Evolutionary conservation across 2,329 filamentous ascomycete genomes (phyloP).

Genomic region (Venturia nashicola): DNA sequence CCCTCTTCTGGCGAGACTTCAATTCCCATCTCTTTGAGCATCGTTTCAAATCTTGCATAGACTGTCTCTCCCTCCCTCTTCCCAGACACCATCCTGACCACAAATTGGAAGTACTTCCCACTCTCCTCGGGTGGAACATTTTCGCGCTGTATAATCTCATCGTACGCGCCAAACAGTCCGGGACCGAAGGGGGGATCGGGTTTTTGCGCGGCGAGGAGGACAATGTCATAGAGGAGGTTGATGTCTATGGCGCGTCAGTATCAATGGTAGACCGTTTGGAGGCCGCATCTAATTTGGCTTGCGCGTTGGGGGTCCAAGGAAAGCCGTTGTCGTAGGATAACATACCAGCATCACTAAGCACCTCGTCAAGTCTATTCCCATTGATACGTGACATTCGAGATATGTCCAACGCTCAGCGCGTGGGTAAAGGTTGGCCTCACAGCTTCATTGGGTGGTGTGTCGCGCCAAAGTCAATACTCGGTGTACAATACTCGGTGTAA

Average conservation of each 20-base stretch:
- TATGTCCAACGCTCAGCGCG: constrained; percentile 7
- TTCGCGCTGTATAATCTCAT: constrained; percentile 58
- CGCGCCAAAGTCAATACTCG: neutral
- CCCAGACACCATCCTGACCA: constrained; percentile 62
- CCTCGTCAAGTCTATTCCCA: neutral
- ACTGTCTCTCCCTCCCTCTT: constrained; percentile 42
- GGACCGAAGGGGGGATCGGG: constrained; percentile 59
- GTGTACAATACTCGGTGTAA: neutral
- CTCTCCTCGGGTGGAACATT: constrained; percentile 62
- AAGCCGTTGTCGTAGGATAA: neutral
- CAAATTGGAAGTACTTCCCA: constrained; percentile 61
- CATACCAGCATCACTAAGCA: constrained; percentile 6
- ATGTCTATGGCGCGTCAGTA: constrained; percentile 48
- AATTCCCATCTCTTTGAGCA: constrained; percentile 59
- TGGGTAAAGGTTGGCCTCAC: neutral
- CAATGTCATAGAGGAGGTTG: constrained; percentile 63
- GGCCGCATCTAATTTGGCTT: neutral
- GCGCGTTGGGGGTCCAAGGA: neutral
- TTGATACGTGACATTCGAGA: constrained; percentile 7
- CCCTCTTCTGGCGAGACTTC: constrained; percentile 49
- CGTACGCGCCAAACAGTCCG: constrained; percentile 64
- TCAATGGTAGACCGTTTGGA: neutral
- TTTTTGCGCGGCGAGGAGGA: constrained; percentile 56
- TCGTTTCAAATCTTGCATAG: constrained; percentile 55
- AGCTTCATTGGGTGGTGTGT: neutral